Conservation (phyloP, 73 alveolate species). For the Uronychia binucleata region DNA sequence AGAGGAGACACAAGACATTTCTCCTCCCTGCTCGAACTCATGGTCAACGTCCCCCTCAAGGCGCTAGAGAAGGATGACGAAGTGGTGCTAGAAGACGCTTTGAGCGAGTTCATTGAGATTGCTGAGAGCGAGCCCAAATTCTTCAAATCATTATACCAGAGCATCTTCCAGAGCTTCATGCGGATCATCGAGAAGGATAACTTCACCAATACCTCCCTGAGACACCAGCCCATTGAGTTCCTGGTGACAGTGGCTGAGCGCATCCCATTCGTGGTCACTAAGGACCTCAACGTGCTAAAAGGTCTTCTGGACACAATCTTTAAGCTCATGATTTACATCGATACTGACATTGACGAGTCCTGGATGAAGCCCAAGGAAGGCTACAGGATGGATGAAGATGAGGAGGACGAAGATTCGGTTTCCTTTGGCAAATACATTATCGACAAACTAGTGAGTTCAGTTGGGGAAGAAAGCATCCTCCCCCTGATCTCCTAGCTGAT, state of each 20-base stretch:
- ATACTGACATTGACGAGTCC: constrained; percentile 63
- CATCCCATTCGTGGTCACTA: constrained; percentile 74
- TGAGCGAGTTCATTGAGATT: constrained; percentile 77
- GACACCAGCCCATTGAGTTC: constrained; percentile 77
- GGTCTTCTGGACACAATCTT: constrained; percentile 74
- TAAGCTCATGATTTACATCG: constrained; percentile 86
- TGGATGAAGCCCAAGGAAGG: constrained; percentile 93
- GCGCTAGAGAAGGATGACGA: constrained; percentile 66
- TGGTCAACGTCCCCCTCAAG: constrained; percentile 71
- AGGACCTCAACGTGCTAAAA: constrained; percentile 62
- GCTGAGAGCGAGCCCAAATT: constrained; percentile 91
- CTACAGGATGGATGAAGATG: constrained; percentile 78
- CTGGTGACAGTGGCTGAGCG: constrained; percentile 78
- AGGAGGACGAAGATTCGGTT: constrained; percentile 89
- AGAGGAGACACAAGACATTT: constrained; percentile 68
- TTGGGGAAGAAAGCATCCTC: constrained; percentile 85
- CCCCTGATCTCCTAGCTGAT: constrained; percentile 69
- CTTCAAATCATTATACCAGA: constrained; percentile 73
- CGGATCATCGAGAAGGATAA: constrained; percentile 66
- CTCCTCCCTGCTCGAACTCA: constrained; percentile 57
- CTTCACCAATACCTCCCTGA: constrained; percentile 58
- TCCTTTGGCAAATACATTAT: constrained; percentile 88
- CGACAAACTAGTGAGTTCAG: constrained; percentile 86
- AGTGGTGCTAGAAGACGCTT: constrained; percentile 77
- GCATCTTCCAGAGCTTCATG: constrained; percentile 65